Evolutionary conservation across 495 filamentous ascomycete species (phyloP).

Genomic region (Daldinia childiae): DNA sequence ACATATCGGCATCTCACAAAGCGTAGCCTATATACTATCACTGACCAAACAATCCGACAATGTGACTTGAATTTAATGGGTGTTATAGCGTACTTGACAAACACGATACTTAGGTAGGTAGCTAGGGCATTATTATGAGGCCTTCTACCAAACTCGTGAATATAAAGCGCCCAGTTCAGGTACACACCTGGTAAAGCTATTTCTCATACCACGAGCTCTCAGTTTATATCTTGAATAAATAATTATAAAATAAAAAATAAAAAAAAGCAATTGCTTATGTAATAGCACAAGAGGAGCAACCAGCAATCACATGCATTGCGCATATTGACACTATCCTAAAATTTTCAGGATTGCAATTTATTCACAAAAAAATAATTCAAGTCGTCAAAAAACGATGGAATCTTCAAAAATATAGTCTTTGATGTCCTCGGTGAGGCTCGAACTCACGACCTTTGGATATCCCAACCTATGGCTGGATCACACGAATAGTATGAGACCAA

Average conservation of each 20-base stretch:
- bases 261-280: no score
- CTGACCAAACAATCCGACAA: background rate
- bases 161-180: background rate
- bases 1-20: background rate
- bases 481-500: conserved; percentile 2
- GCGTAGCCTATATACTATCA: background rate
- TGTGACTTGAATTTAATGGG: background rate
- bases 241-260: no score
- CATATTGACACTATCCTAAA: no score
- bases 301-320: no score
- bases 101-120: background rate
- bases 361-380: no score
- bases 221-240: no score
- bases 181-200: background rate
- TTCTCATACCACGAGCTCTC: no score
- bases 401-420: no score
- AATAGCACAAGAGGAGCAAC: no score
- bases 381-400: no score
- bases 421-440: conserved; percentile 9
- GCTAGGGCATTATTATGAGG: background rate
- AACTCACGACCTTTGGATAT: conserved; percentile 10
- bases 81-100: background rate
- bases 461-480: background rate
- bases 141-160: background rate
- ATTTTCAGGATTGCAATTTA: no score